These are phyloP conservation scores for Dendrothele bispora DNA, from an alignment of 768 basidiomycete genomes.

Conservation along the genomic window DNA sequence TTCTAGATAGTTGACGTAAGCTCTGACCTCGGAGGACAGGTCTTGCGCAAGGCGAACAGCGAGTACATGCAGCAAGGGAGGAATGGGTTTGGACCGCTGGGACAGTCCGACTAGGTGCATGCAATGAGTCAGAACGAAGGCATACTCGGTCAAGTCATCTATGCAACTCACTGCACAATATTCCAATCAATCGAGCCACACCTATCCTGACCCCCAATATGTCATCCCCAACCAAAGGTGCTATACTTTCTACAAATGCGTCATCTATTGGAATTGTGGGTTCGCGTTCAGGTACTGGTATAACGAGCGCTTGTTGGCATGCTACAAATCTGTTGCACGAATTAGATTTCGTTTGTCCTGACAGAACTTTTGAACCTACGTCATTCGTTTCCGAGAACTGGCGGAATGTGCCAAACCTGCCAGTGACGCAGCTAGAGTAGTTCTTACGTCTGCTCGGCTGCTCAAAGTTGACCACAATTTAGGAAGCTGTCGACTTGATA, in stretches of 20 bases:
- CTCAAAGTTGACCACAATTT: slow-evolving; percentile 41
- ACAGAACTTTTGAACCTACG: slow-evolving; percentile 38
- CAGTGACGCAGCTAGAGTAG: no score
- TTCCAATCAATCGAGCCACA: slow-evolving; percentile 70
- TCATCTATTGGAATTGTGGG: slow-evolving; percentile 40
- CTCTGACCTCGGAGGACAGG: slow-evolving; percentile 58
- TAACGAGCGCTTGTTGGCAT: slow-evolving; percentile 65
- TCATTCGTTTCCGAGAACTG: slow-evolving; percentile 64
- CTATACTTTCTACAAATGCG: slow-evolving; percentile 55
- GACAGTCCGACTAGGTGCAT: neutral
- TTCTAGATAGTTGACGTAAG: slow-evolving; percentile 40
- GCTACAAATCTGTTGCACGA: slow-evolving; percentile 60
- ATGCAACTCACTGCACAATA: slow-evolving; percentile 49
- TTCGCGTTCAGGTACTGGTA: slow-evolving; percentile 28
- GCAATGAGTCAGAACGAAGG: slow-evolving; percentile 1
- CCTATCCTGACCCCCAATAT: slow-evolving; percentile 87
- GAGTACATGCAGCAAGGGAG: slow-evolving; percentile 32
- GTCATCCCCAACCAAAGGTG: slow-evolving; percentile 57
- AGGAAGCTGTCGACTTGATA: slow-evolving; percentile 43
- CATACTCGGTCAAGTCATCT: slow-evolving; percentile 31
- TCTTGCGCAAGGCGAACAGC: slow-evolving; percentile 50
- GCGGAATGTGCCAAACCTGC: slow-evolving; percentile 49
- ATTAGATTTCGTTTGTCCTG: neutral
- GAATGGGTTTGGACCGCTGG: neutral
- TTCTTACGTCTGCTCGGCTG: no score